Evolutionary conservation across 1,284 basidiomycete genomes (phyloP).

Genomic region (Schizophyllum amplum): DNA sequence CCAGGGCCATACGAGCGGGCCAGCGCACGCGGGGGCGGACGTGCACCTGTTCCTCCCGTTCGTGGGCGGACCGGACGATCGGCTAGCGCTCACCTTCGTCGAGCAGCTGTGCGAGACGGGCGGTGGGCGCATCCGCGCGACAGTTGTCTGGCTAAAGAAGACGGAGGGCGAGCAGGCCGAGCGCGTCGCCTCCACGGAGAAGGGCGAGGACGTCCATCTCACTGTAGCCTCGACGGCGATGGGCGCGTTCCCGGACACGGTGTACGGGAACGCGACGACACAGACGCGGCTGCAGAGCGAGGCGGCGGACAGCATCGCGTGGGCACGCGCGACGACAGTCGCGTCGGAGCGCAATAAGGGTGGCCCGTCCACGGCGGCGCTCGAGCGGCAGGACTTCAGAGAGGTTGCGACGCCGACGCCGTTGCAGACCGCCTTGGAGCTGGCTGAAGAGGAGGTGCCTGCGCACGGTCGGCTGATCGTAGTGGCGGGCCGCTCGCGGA

Average conservation of each 20-base stretch:
- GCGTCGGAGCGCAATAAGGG: conserved; percentile 14
- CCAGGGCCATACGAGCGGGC: conserved; percentile 38
- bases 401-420: conserved; percentile 45
- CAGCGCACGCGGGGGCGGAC: conserved; percentile 19
- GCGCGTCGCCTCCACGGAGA: conserved; percentile 19
- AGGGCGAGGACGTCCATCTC: conserved; percentile 27
- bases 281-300: conserved; percentile 57
- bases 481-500: conserved; percentile 62
- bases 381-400: conserved; percentile 48
- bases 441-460: conserved; percentile 19
- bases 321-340: conserved; percentile 42
- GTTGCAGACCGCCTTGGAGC: conserved; percentile 38
- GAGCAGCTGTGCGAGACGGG: conserved; percentile 61
- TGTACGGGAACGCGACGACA: conserved; percentile 51
- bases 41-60: conserved; percentile 86
- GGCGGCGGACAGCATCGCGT: conserved; percentile 62
- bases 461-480: conserved; percentile 40
- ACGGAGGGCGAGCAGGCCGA: conserved; percentile 27
- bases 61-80: conserved; percentile 92
- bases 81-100: conserved; percentile 78
- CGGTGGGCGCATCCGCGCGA: conserved; percentile 62
- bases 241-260: conserved; percentile 49
- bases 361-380: conserved; percentile 23
- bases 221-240: conserved; percentile 27
- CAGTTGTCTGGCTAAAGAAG: conserved; percentile 58